Evolutionary conservation across 2,329 filamentous ascomycete species (phyloP).

Genomic region (Fusarium sp.): DNA sequence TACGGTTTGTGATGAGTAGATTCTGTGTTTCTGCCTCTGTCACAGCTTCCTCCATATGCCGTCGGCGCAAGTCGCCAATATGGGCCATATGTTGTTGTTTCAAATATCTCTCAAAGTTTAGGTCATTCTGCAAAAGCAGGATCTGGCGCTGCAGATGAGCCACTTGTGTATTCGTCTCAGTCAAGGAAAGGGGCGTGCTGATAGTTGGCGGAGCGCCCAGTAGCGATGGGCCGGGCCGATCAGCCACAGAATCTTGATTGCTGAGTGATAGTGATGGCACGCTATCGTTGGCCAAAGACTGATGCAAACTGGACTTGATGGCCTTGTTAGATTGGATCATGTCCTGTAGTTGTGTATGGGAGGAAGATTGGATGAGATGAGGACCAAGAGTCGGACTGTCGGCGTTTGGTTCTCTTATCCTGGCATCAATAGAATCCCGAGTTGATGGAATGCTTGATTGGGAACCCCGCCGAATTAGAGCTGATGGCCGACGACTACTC

Average conservation of each 20-base stretch:
- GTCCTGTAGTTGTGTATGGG: constrained; percentile 67
- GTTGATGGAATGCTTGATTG: constrained; percentile 63
- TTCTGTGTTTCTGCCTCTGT: constrained; percentile 86
- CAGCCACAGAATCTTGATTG: constrained; percentile 58
- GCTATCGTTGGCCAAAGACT: constrained; percentile 67
- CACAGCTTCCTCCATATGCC: constrained; percentile 79
- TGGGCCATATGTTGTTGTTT: constrained; percentile 86
- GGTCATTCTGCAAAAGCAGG: constrained; percentile 80
- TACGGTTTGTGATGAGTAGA: constrained; percentile 78
- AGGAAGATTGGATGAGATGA: constrained; percentile 57
- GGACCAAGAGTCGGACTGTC: constrained; percentile 74
- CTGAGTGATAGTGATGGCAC: constrained; percentile 63
- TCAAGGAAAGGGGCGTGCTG: constrained; percentile 44
- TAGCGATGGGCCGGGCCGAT: constrained; percentile 47
- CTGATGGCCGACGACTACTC: constrained; percentile 51
- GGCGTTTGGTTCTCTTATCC: constrained; percentile 48
- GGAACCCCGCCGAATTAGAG: constrained; percentile 54
- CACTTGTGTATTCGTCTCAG: constrained; percentile 52
- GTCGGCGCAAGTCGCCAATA: constrained; percentile 80
- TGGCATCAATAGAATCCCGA: constrained; percentile 51
- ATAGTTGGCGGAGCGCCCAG: constrained; percentile 43
- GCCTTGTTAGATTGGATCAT: constrained; percentile 69
- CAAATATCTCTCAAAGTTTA: constrained; percentile 85
- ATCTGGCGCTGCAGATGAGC: constrained; percentile 76
- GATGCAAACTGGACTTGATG: constrained; percentile 65